These are phyloP conservation scores for Eimeria acervulina DNA, from an alignment of 169 alveolate genomes.

Conservation along the genomic window DNA sequence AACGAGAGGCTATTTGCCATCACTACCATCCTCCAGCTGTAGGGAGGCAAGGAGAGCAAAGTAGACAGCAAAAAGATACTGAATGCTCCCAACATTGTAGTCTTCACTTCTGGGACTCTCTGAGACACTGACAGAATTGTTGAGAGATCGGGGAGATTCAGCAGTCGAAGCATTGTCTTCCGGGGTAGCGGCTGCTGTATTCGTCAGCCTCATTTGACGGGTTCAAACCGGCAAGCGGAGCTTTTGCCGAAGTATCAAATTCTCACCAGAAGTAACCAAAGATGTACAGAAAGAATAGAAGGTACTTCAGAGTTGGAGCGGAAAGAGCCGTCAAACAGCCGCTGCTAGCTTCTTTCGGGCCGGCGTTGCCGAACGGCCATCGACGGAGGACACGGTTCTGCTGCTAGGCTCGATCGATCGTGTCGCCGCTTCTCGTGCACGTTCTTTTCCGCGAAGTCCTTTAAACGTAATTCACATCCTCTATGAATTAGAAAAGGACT, in stretches of 20 bases:
- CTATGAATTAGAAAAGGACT: background rate
- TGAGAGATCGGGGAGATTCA: slow-evolving; percentile 8
- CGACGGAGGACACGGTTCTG: background rate
- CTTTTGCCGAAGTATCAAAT: background rate
- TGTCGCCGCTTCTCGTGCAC: background rate
- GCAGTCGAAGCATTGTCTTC: slow-evolving; percentile 62
- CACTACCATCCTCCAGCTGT: background rate
- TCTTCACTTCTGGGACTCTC: background rate
- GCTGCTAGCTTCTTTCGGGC: background rate
- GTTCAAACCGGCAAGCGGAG: background rate
- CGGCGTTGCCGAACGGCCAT: background rate
- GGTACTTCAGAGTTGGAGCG: background rate
- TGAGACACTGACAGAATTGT: background rate
- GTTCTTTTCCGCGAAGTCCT: background rate
- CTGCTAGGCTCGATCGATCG: background rate
- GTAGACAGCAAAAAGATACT: slow-evolving; percentile 35
- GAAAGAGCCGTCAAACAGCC: background rate
- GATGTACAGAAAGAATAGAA: background rate
- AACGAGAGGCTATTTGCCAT: slow-evolving; percentile 2
- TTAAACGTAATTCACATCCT: background rate
- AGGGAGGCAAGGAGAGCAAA: slow-evolving; percentile 49
- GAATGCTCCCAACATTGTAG: slow-evolving; percentile 27
- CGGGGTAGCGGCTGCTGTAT: slow-evolving; percentile 21
- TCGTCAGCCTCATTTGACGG: slow-evolving; percentile 41
- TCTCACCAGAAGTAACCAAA: background rate